phyloP scores from a whole-genome alignment of 768 basidiomycete species.

The Hebeloma cylindrosporum region DNA sequence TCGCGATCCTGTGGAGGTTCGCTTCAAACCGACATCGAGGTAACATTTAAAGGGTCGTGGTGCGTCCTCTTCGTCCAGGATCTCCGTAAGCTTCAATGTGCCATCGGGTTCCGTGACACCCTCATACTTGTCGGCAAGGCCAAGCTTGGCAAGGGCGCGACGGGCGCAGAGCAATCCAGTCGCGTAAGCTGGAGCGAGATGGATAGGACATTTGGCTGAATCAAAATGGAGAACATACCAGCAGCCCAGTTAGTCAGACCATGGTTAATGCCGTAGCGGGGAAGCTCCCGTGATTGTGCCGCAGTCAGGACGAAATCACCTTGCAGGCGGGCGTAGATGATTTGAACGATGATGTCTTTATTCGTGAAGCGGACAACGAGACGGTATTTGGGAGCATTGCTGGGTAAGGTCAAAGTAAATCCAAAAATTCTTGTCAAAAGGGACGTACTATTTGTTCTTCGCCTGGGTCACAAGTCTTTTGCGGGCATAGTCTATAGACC shows the following conservation, averaged over 20 bases:
- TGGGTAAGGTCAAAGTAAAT: conserved; percentile 23
- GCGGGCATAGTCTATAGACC: conserved; percentile 86
- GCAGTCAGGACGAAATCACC: conserved; percentile 92
- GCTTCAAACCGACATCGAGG: conserved; percentile 97
- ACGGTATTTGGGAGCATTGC: conserved; percentile 97
- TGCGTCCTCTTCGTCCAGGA: conserved; percentile 86
- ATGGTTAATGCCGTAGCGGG: conserved; percentile 95
- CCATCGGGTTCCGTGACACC: conserved; percentile 93
- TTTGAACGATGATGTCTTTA: conserved; percentile 91
- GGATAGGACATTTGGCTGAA: conserved; percentile 4
- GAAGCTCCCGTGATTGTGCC: conserved; percentile 89
- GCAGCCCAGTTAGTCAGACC: conserved; percentile 99
- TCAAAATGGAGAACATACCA: conserved; percentile 44
- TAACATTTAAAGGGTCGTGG: conserved; percentile 99
- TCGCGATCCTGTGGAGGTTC: conserved; percentile 96
- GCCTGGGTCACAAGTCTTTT: conserved; percentile 97
- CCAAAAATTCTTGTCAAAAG: background rate
- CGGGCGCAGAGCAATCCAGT: conserved; percentile 95
- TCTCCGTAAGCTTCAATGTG: conserved; percentile 77
- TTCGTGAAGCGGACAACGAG: conserved; percentile 99
- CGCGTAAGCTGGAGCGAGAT: conserved; percentile 71
- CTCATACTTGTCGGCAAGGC: conserved; percentile 97
- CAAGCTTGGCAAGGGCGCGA: conserved; percentile 92
- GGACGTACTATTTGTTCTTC: conserved; percentile 95
- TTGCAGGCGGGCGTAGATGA: conserved; percentile 95